Base-by-base conservation (phyloP, 371 early-diverging fungal genomes). In the Rhizomucor pusillus region DNA sequence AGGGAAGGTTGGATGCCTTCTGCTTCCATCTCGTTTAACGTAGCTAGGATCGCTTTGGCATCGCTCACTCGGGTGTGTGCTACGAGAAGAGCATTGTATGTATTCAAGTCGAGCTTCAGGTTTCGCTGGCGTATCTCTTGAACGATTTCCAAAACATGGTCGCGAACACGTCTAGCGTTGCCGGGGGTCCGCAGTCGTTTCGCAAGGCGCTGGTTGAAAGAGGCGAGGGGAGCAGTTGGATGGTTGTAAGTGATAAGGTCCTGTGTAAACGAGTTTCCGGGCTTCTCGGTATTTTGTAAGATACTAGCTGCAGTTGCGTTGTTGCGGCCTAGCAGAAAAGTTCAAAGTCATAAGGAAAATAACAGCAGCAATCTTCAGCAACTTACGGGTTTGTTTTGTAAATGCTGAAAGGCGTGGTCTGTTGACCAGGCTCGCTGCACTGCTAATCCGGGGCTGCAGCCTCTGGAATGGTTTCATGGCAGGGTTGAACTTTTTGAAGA, bases 41-140 rank as follows among this genome's bases (percentile, higher is more conserved):
- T 65, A 1, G 40, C 41, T 24, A 63, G 19, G 5, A 66, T 22
- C 0, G 47, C 43, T 3, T 35, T 14, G 10, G 25, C 23, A 13
- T 74, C 66, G 25, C 48, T 55, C 9, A 58, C 56, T n/a, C 66
- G 71, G 35, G 66, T 65, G 54, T 77, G 79, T 12, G 71, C 77
- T 6, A 66, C 55, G 36, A 83, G 50, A 0, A 83, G 51, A 0
- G 75, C 71, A 54, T 77, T 78, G 62, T 81, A 73, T 0, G 80
- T 80, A 39, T 63, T 65, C n/a, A 69, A 25, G 49, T 83, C 81
- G 5, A 77, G 74, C 14, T 65, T 45, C 7, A 83, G 56, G 7
- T 62, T 60, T 16, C 62, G 57, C 3, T 49, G 40, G 20, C 69
- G 61, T 45, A 77, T 77, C 34, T 74, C 68, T 2, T 53, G 40